Evolutionary conservation across 2,329 filamentous ascomycete species (phyloP).

Genomic region (Fusarium circinatum): DNA sequence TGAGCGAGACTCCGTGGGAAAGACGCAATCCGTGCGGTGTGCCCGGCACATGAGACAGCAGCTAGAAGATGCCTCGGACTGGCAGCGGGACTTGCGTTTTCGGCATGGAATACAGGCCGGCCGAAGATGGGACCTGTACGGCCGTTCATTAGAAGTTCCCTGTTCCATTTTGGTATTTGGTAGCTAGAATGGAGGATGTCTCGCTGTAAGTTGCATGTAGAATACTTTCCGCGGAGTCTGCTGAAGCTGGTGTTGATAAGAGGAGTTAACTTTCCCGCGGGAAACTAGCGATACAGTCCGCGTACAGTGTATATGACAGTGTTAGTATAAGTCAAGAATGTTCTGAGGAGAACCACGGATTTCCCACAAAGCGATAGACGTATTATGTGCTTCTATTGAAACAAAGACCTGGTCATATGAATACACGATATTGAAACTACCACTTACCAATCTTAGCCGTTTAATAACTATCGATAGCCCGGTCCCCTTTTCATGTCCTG

Average conservation of each 20-base stretch:
- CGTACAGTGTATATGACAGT: background rate
- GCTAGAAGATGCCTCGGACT: slow-evolving; percentile 61
- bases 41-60: slow-evolving; percentile 67
- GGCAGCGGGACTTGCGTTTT: slow-evolving; percentile 70
- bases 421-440: background rate
- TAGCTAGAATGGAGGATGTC: background rate
- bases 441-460: too few relatives aligned
- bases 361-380: too few relatives aligned
- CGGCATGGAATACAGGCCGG: slow-evolving; percentile 70
- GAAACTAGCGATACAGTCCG: background rate
- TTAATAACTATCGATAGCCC: too few relatives aligned
- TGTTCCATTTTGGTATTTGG: background rate
- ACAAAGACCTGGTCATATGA: too few relatives aligned
- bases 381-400: background rate
- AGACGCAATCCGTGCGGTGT: slow-evolving; percentile 66
- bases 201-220: background rate
- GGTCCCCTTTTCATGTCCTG: too few relatives aligned
- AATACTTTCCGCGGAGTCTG: background rate
- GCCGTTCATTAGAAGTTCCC: slow-evolving; percentile 48
- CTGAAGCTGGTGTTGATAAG: background rate
- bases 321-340: background rate
- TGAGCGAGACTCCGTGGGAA: slow-evolving; percentile 53
- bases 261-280: background rate
- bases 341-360: background rate
- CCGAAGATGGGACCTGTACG: slow-evolving; percentile 70